Evolutionary conservation across 1,284 basidiomycete genomes (phyloP).

Genomic region (Dichomitus squalens): DNA sequence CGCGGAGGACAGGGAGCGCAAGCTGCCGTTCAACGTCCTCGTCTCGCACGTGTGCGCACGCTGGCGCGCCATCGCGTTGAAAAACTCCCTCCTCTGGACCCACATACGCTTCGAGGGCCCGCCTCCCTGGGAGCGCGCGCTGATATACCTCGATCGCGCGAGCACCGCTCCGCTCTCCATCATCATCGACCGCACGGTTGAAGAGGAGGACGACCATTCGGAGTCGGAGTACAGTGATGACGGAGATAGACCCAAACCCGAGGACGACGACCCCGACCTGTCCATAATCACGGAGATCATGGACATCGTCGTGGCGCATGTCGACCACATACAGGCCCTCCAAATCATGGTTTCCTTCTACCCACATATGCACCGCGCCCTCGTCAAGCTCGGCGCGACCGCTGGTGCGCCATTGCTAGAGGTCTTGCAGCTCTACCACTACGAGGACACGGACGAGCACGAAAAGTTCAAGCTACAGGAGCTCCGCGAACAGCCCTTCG

Average conservation of each 20-base stretch:
- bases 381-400: constrained; percentile 47
- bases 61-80: constrained; percentile 36
- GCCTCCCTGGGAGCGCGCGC: constrained; percentile 47
- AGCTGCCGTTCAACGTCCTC: constrained; percentile 42
- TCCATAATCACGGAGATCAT: constrained; percentile 47
- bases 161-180: constrained; percentile 39
- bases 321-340: constrained; percentile 54
- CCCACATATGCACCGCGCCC: constrained; percentile 52
- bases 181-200: constrained; percentile 27
- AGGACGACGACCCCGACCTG: constrained; percentile 43
- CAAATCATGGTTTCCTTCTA: constrained; percentile 59
- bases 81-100: constrained; percentile 39
- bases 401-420: constrained; percentile 55
- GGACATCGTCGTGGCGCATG: constrained; percentile 47
- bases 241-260: constrained; percentile 46
- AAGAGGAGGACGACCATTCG: constrained; percentile 40
- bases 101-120: constrained; percentile 49
- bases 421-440: constrained; percentile 63
- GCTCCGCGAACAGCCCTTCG: constrained; percentile 34
- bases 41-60: constrained; percentile 46
- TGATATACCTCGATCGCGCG: constrained; percentile 45
- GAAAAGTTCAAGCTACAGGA: constrained; percentile 51
- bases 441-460: constrained; percentile 53
- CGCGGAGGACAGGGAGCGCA: constrained; percentile 17
- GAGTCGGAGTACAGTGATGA: constrained; percentile 8